Evolutionary conservation across 2,329 filamentous ascomycete genomes (phyloP), one percentile per base, ranked within the genome.

Genomic region (Claviceps pusilla): DNA sequence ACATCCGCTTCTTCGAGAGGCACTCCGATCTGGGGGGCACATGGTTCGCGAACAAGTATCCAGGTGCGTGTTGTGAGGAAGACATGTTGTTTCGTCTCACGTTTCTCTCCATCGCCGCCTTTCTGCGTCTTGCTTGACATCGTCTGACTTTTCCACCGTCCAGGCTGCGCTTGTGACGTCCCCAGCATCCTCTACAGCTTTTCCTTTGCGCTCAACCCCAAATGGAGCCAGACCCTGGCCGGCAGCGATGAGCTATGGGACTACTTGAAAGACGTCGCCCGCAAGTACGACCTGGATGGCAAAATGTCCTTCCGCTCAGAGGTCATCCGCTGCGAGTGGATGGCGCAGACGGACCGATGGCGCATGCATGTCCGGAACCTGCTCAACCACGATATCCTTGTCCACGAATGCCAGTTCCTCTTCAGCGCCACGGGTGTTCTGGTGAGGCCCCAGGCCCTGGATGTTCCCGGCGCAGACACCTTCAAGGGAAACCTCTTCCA

Each of bases 1-100:
- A 83, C 56, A 74, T 84, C 59, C 69, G 71, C 33, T 73, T 85
- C 61, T 84, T 83, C 56, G 82, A 85, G 29, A 71, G 76, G 12
- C 70, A 79, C 57, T 66, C 70, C 4, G 73, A 74, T 3, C 70
- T 83, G 47, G 82, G 82, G 37, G 82, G 82, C 7, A 84, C 81
- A 1, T 86, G 82, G 82, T 75, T 73, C 65, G 74, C 75, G 48
- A 85, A 84, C 62, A 69, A 73, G 37, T 85, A 85, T 64, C 81
- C 78, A 10, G 76, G 76, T 64, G 66, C 7, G 55, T 35, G 42
- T 10, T 24, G 24, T 2, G 24, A 3, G 24, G 24, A 33, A 7
- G 3, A 33, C 31, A 6, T 33, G 5, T 33, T 33, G 31, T 33
- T 33, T 33, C 9, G 31, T 7, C 9, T 33, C 31, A 3, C 24